Evolutionary conservation across 2,329 filamentous ascomycete genomes (phyloP).

Genomic region (Xylariaceae sp.): DNA sequence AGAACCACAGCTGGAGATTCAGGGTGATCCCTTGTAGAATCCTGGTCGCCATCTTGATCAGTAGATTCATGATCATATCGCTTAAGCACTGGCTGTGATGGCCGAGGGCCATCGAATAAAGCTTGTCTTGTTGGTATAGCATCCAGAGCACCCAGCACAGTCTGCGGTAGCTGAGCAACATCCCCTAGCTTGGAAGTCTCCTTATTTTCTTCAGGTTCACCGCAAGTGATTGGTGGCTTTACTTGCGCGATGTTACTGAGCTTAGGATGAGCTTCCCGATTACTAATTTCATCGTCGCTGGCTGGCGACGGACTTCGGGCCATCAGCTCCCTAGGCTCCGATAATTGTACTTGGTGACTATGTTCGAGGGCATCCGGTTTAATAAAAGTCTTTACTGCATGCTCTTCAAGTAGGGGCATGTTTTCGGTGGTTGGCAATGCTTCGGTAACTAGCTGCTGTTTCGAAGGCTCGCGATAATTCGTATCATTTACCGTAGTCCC

Average conservation of each 20-base stretch:
- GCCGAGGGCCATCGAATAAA: slow-evolving; percentile 30
- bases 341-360: not conserved
- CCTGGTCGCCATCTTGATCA: slow-evolving; percentile 16
- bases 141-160: slow-evolving; percentile 42
- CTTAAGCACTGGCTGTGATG: slow-evolving; percentile 13
- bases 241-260: slow-evolving; percentile 42
- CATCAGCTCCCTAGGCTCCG: slow-evolving; percentile 1
- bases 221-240: slow-evolving; percentile 50
- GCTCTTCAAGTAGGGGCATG: not conserved
- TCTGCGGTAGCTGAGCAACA: slow-evolving; percentile 25
- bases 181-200: slow-evolving; percentile 29
- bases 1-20: slow-evolving; percentile 20
- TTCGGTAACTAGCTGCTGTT: slow-evolving; percentile 21
- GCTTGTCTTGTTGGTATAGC: slow-evolving; percentile 44
- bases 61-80: slow-evolving; percentile 4
- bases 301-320: slow-evolving; percentile 2
- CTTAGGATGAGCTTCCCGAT: slow-evolving; percentile 6
- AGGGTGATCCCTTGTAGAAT: not conserved
- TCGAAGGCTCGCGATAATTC: slow-evolving; percentile 24
- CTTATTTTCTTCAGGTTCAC: slow-evolving; percentile 51
- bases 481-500: slow-evolving; percentile 53
- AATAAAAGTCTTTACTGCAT: not conserved
- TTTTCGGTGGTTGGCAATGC: not conserved
- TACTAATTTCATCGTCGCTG: not conserved
- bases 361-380: not conserved